Evolutionary conservation across 2,329 filamentous ascomycete species (phyloP), one percentile per base, ranked within the genome.

Genomic region (Neonectria neomacrospora): DNA sequence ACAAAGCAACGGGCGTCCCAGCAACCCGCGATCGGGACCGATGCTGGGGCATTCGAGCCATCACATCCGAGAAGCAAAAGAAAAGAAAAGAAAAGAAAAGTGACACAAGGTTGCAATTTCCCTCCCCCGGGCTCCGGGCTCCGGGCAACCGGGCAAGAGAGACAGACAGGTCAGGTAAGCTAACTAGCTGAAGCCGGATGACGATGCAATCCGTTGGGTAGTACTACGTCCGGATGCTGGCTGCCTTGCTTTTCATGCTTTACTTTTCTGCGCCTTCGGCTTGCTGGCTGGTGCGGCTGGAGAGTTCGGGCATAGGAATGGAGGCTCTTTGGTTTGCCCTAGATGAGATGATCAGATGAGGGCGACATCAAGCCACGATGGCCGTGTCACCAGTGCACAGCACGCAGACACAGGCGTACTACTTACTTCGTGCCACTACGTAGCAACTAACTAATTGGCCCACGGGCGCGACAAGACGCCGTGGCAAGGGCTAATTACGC

Each of bases 381-480:
- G 44, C 14, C 3, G 23, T n/a, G 44, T 47, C 44, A 26, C 44
- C 14, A 12, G 4, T 48, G 23, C 8, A 5, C 30, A 32, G 30
- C 30, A 32, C 30, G 10, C 30, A 50, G 14, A 18, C 6, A 39
- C 7, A 39, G n/a, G n/a, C 37, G 37, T 18, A 39, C 32, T 14
- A 16, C 32, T 34, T 34, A 26, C 23, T 26, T 26, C 23, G 23
- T 26, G 6, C 23, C 23, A 3, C 6, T 12, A 12, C 32, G n/a
- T 37, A 37, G 14, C 14, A 37, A 5, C 14, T 37, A 6, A 32
- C 9, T 32, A 41, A 41, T 52, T 34, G 34, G 23, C 45, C 18
- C 22, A 52, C 55, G 55, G 55, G 47, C 55, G 55, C 47, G 52
- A 23, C 50, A 28, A 30, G 23, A 44, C 47, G 55, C 47, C 55